Conservation (phyloP, 2,329 filamentous ascomycete genomes). For the Trichophaea hybrida region DNA sequence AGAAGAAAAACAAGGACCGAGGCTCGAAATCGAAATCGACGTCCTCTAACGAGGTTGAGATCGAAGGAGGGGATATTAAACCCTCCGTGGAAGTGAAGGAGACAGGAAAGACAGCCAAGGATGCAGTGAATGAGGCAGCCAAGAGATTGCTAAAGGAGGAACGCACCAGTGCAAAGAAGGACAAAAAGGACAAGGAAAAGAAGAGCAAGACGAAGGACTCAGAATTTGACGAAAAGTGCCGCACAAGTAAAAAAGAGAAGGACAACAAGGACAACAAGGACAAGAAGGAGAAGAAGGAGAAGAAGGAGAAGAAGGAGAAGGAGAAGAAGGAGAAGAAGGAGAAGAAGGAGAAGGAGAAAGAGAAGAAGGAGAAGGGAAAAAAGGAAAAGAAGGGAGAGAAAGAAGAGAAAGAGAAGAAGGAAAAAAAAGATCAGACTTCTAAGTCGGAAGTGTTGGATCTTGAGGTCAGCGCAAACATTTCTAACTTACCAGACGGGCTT, state of each 20-base stretch:
- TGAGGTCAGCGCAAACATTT: constrained; percentile 1
- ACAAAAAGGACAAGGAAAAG: neutral
- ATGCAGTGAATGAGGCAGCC: constrained; percentile 19
- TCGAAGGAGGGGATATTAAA: too few species aligned
- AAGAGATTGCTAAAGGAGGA: constrained; percentile 20
- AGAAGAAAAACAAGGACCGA: constrained; percentile 21
- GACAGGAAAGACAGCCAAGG: neutral
- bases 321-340: constrained; percentile 7
- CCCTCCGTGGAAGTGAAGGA: too few species aligned
- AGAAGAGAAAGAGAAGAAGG: constrained; percentile 1
- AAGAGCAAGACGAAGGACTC: constrained; percentile 12
- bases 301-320: constrained; percentile 11
- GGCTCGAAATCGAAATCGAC: too few species aligned
- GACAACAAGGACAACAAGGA: constrained; percentile 13
- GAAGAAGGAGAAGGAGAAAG: neutral
- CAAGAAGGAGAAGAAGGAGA: constrained; percentile 9
- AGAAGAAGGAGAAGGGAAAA: constrained; percentile 10
- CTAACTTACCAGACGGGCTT: neutral
- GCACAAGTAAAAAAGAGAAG: neutral
- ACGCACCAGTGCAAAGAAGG: neutral
- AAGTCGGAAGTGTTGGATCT: neutral
- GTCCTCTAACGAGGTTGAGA: too few species aligned
- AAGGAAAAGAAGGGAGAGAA: constrained; percentile 5
- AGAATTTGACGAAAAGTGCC: neutral
- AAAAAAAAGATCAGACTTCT: constrained; percentile 6